A percentile compares a stretch with the other conserved stretches of the same genome.
phyloP scores from a whole-genome alignment of 805 yeast species.

The Ogataea trehaloabstinens region DNA sequence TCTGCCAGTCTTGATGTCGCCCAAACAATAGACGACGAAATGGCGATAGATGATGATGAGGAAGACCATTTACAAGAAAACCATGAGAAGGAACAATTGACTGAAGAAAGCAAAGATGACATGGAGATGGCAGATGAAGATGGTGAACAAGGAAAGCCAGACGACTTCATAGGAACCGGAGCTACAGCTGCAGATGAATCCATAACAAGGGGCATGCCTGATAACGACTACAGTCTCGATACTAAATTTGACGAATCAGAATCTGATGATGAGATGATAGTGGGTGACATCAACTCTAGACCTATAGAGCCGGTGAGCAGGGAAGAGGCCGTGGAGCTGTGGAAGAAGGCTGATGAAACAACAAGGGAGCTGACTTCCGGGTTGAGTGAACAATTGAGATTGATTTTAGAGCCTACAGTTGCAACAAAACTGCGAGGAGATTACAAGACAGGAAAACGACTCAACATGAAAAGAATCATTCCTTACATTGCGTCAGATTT shows the following conservation, averaged over 20 bases:
- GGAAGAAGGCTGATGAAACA: slow-evolving; percentile 81
- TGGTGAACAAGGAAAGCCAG: slow-evolving; percentile 9
- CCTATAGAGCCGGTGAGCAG: neutral
- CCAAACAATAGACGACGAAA: slow-evolving; percentile 73
- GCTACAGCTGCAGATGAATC: slow-evolving; percentile 22
- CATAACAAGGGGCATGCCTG: slow-evolving; percentile 9
- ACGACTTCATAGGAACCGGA: slow-evolving; percentile 16
- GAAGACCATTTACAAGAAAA: slow-evolving; percentile 30
- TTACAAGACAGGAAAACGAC: slow-evolving; percentile 93
- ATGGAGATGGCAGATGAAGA: slow-evolving; percentile 28
- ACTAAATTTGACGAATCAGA: slow-evolving; percentile 11
- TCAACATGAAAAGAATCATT: slow-evolving; percentile 95
- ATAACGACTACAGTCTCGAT: slow-evolving; percentile 45
- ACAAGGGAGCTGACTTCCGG: slow-evolving; percentile 86
- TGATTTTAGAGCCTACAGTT: slow-evolving; percentile 91
- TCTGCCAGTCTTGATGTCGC: slow-evolving; percentile 79
- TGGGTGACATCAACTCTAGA: slow-evolving; percentile 14
- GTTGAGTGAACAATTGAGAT: slow-evolving; percentile 86
- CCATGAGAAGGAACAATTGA: slow-evolving; percentile 30
- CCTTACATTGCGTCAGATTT: slow-evolving; percentile 97
- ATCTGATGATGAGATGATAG: slow-evolving; percentile 33
- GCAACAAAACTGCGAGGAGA: slow-evolving; percentile 96
- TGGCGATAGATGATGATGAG: slow-evolving; percentile 75
- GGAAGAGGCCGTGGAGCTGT: slow-evolving; percentile 70
- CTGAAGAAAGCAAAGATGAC: slow-evolving; percentile 26